Evolutionary conservation across 768 basidiomycete genomes (phyloP).

Genomic region (Baorangia bicolor): DNA sequence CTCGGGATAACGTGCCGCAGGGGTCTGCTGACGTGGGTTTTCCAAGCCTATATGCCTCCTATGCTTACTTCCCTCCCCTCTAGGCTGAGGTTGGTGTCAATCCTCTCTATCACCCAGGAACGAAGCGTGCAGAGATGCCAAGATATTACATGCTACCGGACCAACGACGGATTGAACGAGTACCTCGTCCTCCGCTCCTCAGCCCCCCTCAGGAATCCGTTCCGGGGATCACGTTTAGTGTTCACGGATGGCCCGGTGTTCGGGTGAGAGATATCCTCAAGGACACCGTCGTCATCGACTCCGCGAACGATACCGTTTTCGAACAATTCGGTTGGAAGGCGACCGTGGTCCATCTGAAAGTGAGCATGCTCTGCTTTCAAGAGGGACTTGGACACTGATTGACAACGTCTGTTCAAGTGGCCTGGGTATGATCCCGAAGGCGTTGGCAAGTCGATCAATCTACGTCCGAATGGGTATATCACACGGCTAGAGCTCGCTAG

Average conservation of each 20-base stretch:
- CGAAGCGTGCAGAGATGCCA: constrained; percentile 1
- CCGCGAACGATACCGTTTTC: neutral
- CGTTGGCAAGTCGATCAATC: neutral
- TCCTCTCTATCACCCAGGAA: neutral
- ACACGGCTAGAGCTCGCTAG: neutral
- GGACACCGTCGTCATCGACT: neutral
- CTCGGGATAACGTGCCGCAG: neutral
- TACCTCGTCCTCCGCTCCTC: neutral
- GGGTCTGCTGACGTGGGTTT: neutral
- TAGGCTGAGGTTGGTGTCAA: neutral
- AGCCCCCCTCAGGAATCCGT: neutral
- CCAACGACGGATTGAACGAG: neutral
- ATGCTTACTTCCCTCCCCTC: neutral
- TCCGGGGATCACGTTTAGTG: neutral
- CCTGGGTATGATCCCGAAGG: neutral
- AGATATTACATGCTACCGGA: neutral
- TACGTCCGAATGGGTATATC: neutral
- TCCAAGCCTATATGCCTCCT: no score
- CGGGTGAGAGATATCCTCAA: neutral
- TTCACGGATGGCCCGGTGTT: neutral
- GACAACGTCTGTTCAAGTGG: neutral
- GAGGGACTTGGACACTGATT: no score
- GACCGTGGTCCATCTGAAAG: neutral
- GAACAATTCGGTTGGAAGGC: neutral
- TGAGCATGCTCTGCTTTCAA: neutral